phyloP scores from a whole-genome alignment of 441 rosid genomes.

The Adansonia madagascariensis region DNA sequence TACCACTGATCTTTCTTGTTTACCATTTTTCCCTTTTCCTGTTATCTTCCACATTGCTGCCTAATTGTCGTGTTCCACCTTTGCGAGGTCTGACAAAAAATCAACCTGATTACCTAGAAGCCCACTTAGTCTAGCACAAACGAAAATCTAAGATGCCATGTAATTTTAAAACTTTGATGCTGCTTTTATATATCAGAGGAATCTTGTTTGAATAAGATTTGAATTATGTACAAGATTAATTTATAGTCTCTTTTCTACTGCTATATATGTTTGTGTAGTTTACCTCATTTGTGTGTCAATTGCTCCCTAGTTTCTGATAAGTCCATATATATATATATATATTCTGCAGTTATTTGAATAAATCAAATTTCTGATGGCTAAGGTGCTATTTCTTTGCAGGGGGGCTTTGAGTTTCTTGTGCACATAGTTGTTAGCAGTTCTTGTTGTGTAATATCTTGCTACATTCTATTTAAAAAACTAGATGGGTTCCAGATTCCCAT shows the following conservation, averaged over 20 bases:
- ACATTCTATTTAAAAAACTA: constrained; percentile 35
- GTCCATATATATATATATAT: not conserved
- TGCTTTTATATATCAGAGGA: not conserved
- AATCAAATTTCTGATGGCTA: not conserved
- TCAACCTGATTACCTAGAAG: not conserved
- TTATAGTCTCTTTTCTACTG: not conserved
- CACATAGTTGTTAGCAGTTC: constrained; percentile 13
- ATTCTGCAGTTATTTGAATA: not conserved
- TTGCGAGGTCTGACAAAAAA: not conserved
- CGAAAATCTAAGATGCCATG: not conserved
- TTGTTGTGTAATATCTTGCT: constrained; percentile 25
- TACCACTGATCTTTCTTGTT: not conserved
- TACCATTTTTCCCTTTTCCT: not conserved
- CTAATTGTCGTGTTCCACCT: not conserved
- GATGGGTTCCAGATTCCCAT: constrained; percentile 97
- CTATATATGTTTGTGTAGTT: not conserved
- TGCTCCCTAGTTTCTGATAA: not conserved
- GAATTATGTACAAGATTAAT: not conserved
- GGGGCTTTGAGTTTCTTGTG: constrained; percentile 38
- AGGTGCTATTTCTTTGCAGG: constrained; percentile 26
- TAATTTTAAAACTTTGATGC: not conserved
- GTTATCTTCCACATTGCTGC: not conserved
- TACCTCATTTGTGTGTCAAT: not conserved
- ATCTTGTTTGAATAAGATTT: not conserved
- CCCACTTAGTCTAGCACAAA: not conserved